A percentile compares a stretch with the other conserved stretches of the same genome.
Evolutionary conservation across 352 stramenopile genomes (phyloP).

Genomic region (Phytophthora pluvialis): DNA sequence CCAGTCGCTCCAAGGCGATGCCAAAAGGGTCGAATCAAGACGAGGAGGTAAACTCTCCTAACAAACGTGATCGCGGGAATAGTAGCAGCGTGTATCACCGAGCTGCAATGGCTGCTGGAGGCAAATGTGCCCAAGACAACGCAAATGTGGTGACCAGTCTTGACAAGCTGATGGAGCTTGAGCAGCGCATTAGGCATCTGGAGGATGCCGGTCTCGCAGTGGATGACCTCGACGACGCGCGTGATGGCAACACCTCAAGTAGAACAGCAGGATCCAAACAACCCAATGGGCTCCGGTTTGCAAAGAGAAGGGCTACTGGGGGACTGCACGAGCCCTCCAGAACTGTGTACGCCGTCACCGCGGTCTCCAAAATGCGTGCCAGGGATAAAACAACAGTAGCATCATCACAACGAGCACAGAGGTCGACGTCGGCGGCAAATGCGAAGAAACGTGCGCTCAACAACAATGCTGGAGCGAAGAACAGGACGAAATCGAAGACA

Average conservation of each 20-base stretch:
- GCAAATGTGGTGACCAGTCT: slow-evolving; percentile 76
- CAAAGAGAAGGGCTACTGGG: slow-evolving; percentile 51
- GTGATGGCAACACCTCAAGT: slow-evolving; percentile 31
- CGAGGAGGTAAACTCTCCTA: slow-evolving; percentile 33
- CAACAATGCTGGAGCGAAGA: slow-evolving; percentile 27
- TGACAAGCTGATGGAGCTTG: slow-evolving; percentile 90
- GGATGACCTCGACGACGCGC: slow-evolving; percentile 43
- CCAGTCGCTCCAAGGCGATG: slow-evolving; percentile 33
- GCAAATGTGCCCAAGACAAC: slow-evolving; percentile 31
- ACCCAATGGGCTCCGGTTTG: slow-evolving; percentile 53
- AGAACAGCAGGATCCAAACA: slow-evolving; percentile 31
- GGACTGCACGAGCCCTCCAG: slow-evolving; percentile 51
- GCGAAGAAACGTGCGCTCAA: slow-evolving; percentile 46
- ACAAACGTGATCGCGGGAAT: slow-evolving; percentile 26
- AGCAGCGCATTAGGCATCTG: slow-evolving; percentile 86
- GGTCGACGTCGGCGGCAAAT: slow-evolving; percentile 17
- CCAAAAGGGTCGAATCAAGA: slow-evolving; percentile 55
- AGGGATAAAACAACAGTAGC: slow-evolving; percentile 31
- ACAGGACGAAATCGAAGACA: slow-evolving; percentile 17
- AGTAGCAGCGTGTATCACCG: slow-evolving; percentile 46
- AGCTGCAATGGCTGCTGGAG: slow-evolving; percentile 30
- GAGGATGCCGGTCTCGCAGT: slow-evolving; percentile 70
- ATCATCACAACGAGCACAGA: slow-evolving; percentile 13
- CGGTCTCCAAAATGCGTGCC: slow-evolving; percentile 40
- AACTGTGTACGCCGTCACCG: slow-evolving; percentile 67